phyloP scores from a whole-genome alignment of 441 rosid genomes.

The Adansonia grandidieri region DNA sequence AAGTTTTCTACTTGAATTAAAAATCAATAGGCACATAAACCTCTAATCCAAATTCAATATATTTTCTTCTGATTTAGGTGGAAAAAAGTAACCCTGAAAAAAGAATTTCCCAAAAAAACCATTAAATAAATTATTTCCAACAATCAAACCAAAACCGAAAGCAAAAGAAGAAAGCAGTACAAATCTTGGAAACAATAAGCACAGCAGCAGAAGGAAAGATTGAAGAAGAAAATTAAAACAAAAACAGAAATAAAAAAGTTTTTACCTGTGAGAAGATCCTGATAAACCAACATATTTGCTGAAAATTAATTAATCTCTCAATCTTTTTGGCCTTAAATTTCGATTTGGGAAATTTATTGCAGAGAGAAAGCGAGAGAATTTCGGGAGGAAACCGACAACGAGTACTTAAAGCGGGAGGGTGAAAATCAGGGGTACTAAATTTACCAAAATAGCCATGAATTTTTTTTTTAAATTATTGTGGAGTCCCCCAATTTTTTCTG shows the following conservation, averaged over 20 bases:
- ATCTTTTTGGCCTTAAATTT: background rate
- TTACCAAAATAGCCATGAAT: background rate
- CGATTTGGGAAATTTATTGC: background rate
- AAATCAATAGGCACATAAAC: background rate
- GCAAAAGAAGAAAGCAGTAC: background rate
- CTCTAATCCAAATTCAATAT: background rate
- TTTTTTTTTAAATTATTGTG: background rate
- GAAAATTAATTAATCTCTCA: background rate
- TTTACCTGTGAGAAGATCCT: conserved; percentile 69
- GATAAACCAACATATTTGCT: conserved; percentile 75
- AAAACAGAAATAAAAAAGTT: background rate
- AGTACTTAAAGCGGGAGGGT: conserved; percentile 32
- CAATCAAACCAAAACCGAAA: background rate
- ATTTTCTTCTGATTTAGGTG: background rate
- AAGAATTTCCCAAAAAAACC: background rate
- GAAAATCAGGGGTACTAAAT: background rate
- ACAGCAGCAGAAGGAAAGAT: background rate
- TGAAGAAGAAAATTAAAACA: background rate
- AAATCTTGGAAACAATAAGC: background rate
- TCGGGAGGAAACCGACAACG: background rate
- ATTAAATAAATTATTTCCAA: background rate
- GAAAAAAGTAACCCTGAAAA: background rate
- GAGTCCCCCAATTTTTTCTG: background rate
- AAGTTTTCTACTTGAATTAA: background rate
- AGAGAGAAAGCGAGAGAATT: conserved; percentile 6